Base-by-base conservation (phyloP, 768 basidiomycete species). In the Mrakia gelida region DNA sequence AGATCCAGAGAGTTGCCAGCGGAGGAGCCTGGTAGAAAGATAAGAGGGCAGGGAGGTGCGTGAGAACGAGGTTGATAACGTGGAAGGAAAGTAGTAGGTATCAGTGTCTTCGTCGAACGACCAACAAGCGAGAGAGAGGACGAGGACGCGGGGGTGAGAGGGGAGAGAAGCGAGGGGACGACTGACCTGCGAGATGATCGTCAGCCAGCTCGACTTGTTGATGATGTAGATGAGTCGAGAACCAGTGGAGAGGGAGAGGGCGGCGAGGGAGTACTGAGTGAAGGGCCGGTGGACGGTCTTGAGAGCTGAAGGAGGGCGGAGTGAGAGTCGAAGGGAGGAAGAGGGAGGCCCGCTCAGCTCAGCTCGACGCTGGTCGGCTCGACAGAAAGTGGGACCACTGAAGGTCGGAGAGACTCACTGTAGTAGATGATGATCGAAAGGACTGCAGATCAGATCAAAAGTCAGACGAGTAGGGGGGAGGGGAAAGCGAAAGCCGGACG, bases 1-100 rank as follows among this genome's bases (percentile, higher is more conserved):
- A 54, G 68, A 79, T 59, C 78, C 78, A 79, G 34, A 79, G 74
- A 7, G 75, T 79, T 11, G 73, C 49, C 18, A 79, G 62, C 18
- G 78, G 78, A 15, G 78, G 78, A 9, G 78, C 67, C 75, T 79
- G 54, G 7, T 0, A 0, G 65, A 56, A 15, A 30, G 38, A 30
- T 8, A 26, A n/a, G 7, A 34, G 26, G 7, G 75, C 32, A 34
- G 16, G 56, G 0, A 13, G 52, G 62, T 8, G 23, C 16, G 23
- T 11, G 59, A 5, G 26, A 43, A 34, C 8, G 73, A 61, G 59
- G 9, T 8, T 1, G 41, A n/a, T 30, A 43, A 30, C 6, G 26
- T 16, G 67, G 23, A n/a, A 45, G 7, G 52, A 28, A 30, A 28
- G 52, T 1, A 21, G 71, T 23, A 43, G 1, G 30, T 30, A 15